Evolutionary conservation across 2,329 filamentous ascomycete species (phyloP).

Genomic region (Lachnellula hyalina): DNA sequence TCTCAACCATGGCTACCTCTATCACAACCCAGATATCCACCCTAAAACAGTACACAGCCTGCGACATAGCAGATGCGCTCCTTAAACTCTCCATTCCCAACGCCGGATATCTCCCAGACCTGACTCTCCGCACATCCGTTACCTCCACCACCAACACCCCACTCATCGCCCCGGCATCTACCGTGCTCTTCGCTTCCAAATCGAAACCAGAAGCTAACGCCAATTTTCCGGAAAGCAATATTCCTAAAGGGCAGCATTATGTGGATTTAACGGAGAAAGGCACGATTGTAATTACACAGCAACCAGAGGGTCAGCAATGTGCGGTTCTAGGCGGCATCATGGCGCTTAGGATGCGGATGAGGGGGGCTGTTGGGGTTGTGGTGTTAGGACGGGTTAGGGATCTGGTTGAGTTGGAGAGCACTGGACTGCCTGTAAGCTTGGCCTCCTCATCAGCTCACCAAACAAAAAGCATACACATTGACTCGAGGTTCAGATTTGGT

Average conservation of each 20-base stretch:
- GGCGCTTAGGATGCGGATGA: constrained; percentile 60
- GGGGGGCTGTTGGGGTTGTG: constrained; percentile 56
- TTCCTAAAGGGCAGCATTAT: constrained; percentile 59
- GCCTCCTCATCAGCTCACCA: constrained; percentile 1
- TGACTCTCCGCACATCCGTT: constrained; percentile 32
- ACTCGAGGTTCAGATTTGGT: constrained; percentile 44
- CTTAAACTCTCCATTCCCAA: constrained; percentile 62
- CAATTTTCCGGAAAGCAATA: constrained; percentile 35
- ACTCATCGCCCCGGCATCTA: constrained; percentile 46
- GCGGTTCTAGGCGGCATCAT: constrained; percentile 74
- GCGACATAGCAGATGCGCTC: constrained; percentile 67
- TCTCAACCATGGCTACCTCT: constrained; percentile 1
- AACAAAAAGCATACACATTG: background rate
- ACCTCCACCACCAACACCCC: constrained; percentile 20
- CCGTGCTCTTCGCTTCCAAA: constrained; percentile 56
- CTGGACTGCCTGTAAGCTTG: constrained; percentile 49
- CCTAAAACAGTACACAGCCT: constrained; percentile 38
- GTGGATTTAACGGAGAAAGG: constrained; percentile 57
- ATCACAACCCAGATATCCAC: constrained; percentile 9
- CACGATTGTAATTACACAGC: constrained; percentile 61
- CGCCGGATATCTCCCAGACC: constrained; percentile 62
- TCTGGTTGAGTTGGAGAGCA: constrained; percentile 51
- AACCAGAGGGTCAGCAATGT: constrained; percentile 60
- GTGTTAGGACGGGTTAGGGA: constrained; percentile 66
- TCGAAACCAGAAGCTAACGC: constrained; percentile 34